Base-by-base conservation (phyloP, 1,284 basidiomycete genomes). In the Trametes versicolor region DNA sequence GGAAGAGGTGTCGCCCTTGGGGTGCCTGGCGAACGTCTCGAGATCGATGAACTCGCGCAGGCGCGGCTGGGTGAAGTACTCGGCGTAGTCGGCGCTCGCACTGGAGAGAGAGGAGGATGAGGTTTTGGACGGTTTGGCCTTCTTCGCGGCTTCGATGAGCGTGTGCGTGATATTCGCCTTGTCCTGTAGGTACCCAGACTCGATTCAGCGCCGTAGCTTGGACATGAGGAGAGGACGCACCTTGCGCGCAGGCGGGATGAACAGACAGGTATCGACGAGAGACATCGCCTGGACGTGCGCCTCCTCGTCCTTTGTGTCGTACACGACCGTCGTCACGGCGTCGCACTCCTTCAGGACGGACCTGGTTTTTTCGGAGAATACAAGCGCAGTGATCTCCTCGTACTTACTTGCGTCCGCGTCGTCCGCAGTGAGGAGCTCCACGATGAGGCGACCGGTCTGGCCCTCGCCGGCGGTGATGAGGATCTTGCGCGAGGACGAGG, bases 11-110 rank as follows among this genome's bases (percentile, higher is more conserved):
- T 69, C 59, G 21, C 64, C 67, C 64, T 73, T 72, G 48, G 66
- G 62, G 60, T 70, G 64, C 67, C 69, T 67, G 21, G 65, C 69
- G 37, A 71, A 63, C 17, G 61, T 25, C 66, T 74, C 70, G 60
- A 72, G 68, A 34, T 73, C 69, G 64, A 73, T 69, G 64, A 70
- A 73, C 66, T 73, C 71, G 53, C 69, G 68, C 23, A 74, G 60
- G 32, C 70, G 65, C 9, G 70, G 70, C 27, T 73, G 73, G 51
- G 55, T 49, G 50, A 65, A 67, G 52, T 58, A 64, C 54, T 73
- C 70, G 54, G 71, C 70, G 51, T 66, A 67, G 59, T 70, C 72
- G 39, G 60, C 57, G 27, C 65, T 68, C 0, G 65, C 72, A 57
- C 62, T 68, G 64, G 69, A 71, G 41, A 32, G 29, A 32, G 29